Percentiles rank a stretch among this genome's conserved stretches.
Conservation (phyloP, 2,329 filamentous ascomycete species). For the Pestalotiopsis sp. region DNA sequence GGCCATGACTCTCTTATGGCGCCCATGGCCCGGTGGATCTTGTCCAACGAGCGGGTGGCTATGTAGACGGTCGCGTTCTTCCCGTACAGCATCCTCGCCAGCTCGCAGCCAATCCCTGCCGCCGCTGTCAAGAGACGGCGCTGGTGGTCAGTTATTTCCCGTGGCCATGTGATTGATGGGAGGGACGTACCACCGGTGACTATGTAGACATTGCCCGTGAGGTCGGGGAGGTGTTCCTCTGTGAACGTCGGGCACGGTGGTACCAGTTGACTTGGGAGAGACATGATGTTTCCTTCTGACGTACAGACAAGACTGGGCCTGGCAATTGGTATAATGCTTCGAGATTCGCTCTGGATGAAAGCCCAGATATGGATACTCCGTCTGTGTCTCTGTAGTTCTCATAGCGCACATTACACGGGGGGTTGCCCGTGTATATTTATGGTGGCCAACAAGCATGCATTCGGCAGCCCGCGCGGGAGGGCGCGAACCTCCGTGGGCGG, state of each 20-base stretch:
- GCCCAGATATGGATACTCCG: too few relatives aligned
- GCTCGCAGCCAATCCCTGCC: conserved; percentile 4
- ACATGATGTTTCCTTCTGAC: not conserved
- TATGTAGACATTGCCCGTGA: not conserved
- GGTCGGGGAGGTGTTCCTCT: conserved; percentile 2
- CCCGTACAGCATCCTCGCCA: conserved; percentile 6
- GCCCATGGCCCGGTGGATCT: conserved; percentile 1
- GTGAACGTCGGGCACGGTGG: conserved; percentile 5
- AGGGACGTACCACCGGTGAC: not conserved
- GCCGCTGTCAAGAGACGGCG: not conserved
- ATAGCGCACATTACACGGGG: too few relatives aligned
- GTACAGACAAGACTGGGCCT: too few relatives aligned
- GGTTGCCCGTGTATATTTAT: too few relatives aligned
- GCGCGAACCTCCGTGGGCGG: too few relatives aligned
- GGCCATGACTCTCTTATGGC: not conserved
- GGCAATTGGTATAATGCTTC: too few relatives aligned
- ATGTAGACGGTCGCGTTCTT: conserved; percentile 13
- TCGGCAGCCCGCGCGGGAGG: too few relatives aligned
- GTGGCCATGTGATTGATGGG: too few relatives aligned
- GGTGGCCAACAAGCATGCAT: too few relatives aligned
- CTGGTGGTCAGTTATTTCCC: not conserved
- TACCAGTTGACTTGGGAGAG: not conserved
- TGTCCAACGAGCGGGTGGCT: conserved; percentile 1
- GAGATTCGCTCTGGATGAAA: too few relatives aligned
- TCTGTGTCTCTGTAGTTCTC: too few relatives aligned